Evolutionary conservation across 2,329 filamentous ascomycete genomes (phyloP), one percentile per base, ranked within the genome.

Genomic region (Fusarium ambrosium): DNA sequence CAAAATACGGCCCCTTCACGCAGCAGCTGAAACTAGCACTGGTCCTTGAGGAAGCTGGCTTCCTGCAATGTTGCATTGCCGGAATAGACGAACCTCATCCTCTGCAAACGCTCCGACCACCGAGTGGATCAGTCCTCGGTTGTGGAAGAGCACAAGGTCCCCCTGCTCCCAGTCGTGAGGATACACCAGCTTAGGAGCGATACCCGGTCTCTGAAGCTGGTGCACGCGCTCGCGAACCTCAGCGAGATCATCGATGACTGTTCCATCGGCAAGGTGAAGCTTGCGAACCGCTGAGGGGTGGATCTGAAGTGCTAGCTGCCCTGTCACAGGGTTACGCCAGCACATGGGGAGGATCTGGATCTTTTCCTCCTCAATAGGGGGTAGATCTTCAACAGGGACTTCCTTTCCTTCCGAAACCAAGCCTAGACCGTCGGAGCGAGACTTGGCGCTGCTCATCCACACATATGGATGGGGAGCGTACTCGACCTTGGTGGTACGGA

Each of bases 401-500:
- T 95, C 93, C 37, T 87, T 87, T 56, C 86, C 88, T 68, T 94
- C 90, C 0, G 91, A 92, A 29, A 92, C 84, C 66, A 95, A 83
- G n/a, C 93, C 94, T 0, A 95, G 88, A 0, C 93, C 94, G 61
- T 91, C 90, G 8, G 92, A 85, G 18, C 89, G 89, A 43, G 92
- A 92, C 77, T 89, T 90, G 55, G 93, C 92, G 27, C 86, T 81
- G 68, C 88, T 91, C 92, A 95, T 95, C 93, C 93, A 96, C 71
- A 95, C 90, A 82, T 95, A 95, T 6, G 93, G 93, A 77, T 95
- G 93, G 4, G 93, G 88, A 0, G 93, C 93, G 79, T 95, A 95
- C 82, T 95, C 92, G 55, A 94, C 88, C 68, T 87, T 89, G 22
- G 92, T 92, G 6, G 86, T 89, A 61, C 91, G 88, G 2, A 87